Base-by-base conservation (phyloP, 2,329 filamentous ascomycete genomes). In the Dactylella cylindrospora region DNA sequence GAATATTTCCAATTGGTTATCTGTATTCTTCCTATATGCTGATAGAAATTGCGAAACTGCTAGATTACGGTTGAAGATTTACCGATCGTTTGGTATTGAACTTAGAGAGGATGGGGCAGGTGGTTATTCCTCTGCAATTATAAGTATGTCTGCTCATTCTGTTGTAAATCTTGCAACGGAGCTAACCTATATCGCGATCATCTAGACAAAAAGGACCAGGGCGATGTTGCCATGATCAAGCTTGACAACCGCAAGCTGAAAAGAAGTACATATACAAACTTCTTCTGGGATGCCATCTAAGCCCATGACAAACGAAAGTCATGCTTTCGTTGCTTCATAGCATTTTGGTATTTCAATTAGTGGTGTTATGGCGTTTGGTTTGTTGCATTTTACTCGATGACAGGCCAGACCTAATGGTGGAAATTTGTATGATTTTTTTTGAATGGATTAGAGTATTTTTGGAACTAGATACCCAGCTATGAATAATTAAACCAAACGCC, bases 201-300 rank as follows among this genome's bases (percentile, higher is more conserved):
- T 52, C n/a, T 15, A 68, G 66, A 67, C 65, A 96, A 95, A 71
- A 84, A 84, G 61, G 80, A 83, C 66, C 91, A 90, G 76, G 90
- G 90, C 6, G 90, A 97, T 72, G 89, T 97, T 45, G 88, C 95
- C 72, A 88, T 97, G 43, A 85, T 98, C 62, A 95, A 95, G 70
- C 84, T 98, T 72, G 90, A 97, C 69, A 61, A 52, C 36, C 84
- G 86, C 69, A 95, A 93, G 75, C 90, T 95, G 72, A 91, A 88
- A 57, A 80, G 84, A 65, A 91, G 86, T 72, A 96, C 94, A 71
- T 95, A 96, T 70, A 88, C 90, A 17, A 94, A 95, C 70, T 95
- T 95, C 72, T 94, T 97, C 71, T 98, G 93, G 93, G 80, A 89
- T 70, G 91, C 84, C 23, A 78, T 96, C 72, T 94, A 76, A 73